Evolutionary conservation across 2,329 filamentous ascomycete genomes (phyloP).

Genomic region (Trichoderma afroharzianum): DNA sequence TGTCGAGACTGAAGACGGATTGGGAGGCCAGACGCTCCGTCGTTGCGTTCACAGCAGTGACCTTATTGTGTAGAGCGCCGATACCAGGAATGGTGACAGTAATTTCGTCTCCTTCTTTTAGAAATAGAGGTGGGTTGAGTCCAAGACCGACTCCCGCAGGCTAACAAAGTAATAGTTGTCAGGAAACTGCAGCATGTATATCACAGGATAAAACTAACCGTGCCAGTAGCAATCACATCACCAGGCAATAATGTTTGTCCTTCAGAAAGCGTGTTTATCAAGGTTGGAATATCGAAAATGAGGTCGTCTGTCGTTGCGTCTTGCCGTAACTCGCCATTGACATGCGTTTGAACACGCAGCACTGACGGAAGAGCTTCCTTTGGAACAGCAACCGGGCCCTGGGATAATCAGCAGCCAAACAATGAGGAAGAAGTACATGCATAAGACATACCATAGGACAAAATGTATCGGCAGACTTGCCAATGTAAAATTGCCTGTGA

Average conservation of each 20-base stretch:
- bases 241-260: conserved; percentile 3
- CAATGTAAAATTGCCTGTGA: conserved; percentile 5
- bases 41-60: neutral
- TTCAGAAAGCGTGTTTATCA: neutral
- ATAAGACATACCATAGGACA: neutral
- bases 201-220: neutral
- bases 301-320: conserved; percentile 1
- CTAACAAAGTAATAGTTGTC: neutral
- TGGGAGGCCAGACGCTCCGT: neutral
- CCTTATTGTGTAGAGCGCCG: neutral
- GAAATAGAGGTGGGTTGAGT: neutral
- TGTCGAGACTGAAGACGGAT: neutral
- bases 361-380: conserved; percentile 1
- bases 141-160: conserved; percentile 7
- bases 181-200: neutral
- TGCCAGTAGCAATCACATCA: conserved; percentile 7
- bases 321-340: conserved; percentile 12
- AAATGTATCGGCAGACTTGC: conserved; percentile 11
- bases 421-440: neutral
- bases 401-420: neutral
- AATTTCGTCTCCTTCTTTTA: neutral
- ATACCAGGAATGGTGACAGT: neutral
- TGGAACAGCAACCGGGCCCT: conserved; percentile 1
- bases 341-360: conserved; percentile 5
- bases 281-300: conserved; percentile 7